Percentiles rank a stretch among this genome's conserved stretches.
Evolutionary conservation across 768 basidiomycete genomes (phyloP).

Genomic region (Fomitopsis pulvina): DNA sequence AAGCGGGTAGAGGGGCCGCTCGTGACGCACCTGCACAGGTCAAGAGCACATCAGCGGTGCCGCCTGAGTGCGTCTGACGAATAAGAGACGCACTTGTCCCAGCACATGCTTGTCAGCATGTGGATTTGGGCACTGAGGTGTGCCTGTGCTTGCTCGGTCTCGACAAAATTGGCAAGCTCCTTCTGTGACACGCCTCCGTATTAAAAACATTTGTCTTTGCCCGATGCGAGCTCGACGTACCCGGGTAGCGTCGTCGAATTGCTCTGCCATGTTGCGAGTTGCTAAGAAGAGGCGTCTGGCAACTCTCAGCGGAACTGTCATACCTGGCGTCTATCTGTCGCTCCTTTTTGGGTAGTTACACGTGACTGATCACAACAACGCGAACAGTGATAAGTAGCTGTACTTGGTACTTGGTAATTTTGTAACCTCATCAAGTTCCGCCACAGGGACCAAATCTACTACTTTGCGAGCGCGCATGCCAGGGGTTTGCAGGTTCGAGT

Average conservation of each 20-base stretch:
- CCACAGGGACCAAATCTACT: too few relatives aligned
- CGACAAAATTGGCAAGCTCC: slow-evolving; percentile 75
- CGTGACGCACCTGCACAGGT: slow-evolving; percentile 64
- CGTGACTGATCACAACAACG: too few relatives aligned
- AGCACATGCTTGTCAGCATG: slow-evolving; percentile 76
- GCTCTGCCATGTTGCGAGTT: slow-evolving; percentile 36
- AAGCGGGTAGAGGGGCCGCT: slow-evolving; percentile 73
- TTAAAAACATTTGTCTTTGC: background rate
- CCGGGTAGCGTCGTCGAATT: slow-evolving; percentile 77
- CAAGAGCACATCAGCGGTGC: slow-evolving; percentile 2
- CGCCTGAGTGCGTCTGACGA: background rate
- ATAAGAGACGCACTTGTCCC: slow-evolving; percentile 74
- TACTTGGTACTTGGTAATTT: too few relatives aligned
- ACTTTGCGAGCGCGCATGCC: too few relatives aligned
- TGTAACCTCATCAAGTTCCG: too few relatives aligned
- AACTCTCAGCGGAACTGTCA: background rate
- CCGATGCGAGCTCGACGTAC: slow-evolving; percentile 29
- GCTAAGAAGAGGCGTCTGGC: background rate
- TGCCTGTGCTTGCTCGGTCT: slow-evolving; percentile 78
- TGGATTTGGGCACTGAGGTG: slow-evolving; percentile 65
- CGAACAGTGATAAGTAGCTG: too few relatives aligned
- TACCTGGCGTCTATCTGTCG: background rate
- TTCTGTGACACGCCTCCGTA: slow-evolving; percentile 39
- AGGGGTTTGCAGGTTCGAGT: background rate
- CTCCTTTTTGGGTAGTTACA: too few relatives aligned